Conservation (phyloP, 2,329 filamentous ascomycete genomes). For the Alternaria brassicae region DNA sequence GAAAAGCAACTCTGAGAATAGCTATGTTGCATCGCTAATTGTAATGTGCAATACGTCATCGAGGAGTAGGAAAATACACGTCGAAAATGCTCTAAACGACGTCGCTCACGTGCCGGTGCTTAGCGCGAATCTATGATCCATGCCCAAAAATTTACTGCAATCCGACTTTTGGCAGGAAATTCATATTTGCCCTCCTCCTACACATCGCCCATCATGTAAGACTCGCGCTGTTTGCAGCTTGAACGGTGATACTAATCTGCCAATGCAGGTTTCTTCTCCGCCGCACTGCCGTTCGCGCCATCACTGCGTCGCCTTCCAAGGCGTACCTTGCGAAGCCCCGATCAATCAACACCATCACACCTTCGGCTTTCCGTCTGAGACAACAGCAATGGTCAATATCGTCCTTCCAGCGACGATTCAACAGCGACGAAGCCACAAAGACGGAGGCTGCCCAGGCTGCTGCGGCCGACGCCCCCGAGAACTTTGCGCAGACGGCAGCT, state of each 20-base stretch:
- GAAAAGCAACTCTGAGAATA: not conserved
- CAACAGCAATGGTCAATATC: constrained; percentile 51
- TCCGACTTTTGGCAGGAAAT: not conserved
- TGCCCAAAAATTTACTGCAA: constrained; percentile 17
- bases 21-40: not conserved
- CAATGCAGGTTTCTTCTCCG: constrained; percentile 65
- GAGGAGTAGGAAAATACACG: not conserved
- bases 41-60: not conserved
- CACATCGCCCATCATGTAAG: constrained; percentile 27
- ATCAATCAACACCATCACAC: constrained; percentile 45
- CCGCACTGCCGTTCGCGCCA: constrained; percentile 63
- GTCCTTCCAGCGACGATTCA: constrained; percentile 57
- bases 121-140: constrained; percentile 10
- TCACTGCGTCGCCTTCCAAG: constrained; percentile 57
- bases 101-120: constrained; percentile 7
- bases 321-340: constrained; percentile 53
- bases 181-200: constrained; percentile 1
- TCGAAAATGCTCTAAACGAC: not conserved
- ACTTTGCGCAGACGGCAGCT: constrained; percentile 47
- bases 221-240: not conserved
- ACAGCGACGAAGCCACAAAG: constrained; percentile 56
- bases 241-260: constrained; percentile 8
- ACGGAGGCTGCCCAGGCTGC: constrained; percentile 46
- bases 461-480: constrained; percentile 33
- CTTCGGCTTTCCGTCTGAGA: constrained; percentile 38